A percentile compares a stretch with the other conserved stretches of the same genome.
Conservation (phyloP, 1,284 basidiomycete genomes). For the Austroboletus novae-zelandiae region DNA sequence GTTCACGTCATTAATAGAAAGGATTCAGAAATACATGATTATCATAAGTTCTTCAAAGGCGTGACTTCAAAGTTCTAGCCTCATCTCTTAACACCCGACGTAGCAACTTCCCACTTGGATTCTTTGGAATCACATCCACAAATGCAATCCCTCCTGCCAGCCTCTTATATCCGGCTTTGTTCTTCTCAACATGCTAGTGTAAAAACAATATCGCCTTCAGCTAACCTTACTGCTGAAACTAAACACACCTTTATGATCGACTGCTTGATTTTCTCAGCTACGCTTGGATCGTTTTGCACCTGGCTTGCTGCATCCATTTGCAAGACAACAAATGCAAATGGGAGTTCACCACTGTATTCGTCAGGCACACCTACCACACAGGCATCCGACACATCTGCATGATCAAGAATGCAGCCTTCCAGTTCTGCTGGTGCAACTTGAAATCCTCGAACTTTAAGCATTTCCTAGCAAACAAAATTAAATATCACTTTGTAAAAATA, state of each 20-base stretch:
- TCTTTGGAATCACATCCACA: conserved; percentile 68
- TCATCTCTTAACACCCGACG: conserved; percentile 43
- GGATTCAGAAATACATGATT: too few relatives aligned
- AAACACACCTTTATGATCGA: conserved; percentile 37
- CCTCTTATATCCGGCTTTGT: conserved; percentile 71
- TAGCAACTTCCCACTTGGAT: conserved; percentile 66
- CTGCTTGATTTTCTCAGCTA: conserved; percentile 42
- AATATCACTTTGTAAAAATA: neutral
- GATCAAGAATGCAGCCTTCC: conserved; percentile 71
- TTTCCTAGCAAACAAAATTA: conserved; percentile 40
- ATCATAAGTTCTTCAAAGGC: neutral
- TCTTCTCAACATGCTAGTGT: conserved; percentile 62
- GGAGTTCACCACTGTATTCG: conserved; percentile 78
- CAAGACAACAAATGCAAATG: conserved; percentile 70
- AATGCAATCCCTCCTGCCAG: conserved; percentile 68
- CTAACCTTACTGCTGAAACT: neutral
- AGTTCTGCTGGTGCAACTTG: conserved; percentile 67
- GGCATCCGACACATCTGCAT: conserved; percentile 53
- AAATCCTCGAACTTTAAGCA: conserved; percentile 65
- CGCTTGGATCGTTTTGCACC: conserved; percentile 32
- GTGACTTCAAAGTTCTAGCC: conserved; percentile 23
- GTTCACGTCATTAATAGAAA: neutral
- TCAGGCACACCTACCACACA: conserved; percentile 75
- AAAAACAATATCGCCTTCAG: conserved; percentile 3
- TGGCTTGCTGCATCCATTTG: conserved; percentile 42